A percentile compares a stretch with the other conserved stretches of the same genome.
These are phyloP conservation scores for Cyclotella choctawhatcheeana DNA, from an alignment of 108 stramenopile species.

Conservation along the genomic window DNA sequence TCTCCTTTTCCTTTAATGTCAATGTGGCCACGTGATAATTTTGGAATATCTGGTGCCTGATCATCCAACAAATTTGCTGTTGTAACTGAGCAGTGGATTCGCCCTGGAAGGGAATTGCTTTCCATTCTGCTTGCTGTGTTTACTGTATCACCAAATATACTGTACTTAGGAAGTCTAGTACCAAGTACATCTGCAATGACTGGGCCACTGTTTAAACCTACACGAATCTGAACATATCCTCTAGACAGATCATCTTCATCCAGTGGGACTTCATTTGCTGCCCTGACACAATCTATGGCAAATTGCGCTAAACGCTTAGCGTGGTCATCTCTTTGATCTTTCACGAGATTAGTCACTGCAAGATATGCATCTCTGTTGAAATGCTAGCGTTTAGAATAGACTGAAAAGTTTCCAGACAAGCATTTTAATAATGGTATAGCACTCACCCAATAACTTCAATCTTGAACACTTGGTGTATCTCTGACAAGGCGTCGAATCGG, in stretches of 20 bases:
- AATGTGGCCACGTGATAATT: conserved; percentile 30
- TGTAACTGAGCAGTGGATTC: conserved; percentile 62
- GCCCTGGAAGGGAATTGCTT: conserved; percentile 48
- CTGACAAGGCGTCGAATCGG: conserved; percentile 67
- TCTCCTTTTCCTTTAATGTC: conserved; percentile 44
- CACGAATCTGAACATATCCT: conserved; percentile 72
- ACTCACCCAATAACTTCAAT: conserved; percentile 69
- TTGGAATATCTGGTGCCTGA: conserved; percentile 51
- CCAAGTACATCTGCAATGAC: conserved; percentile 79
- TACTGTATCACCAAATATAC: conserved; percentile 84
- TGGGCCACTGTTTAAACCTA: conserved; percentile 73
- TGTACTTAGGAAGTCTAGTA: conserved; percentile 11
- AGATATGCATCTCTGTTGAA: conserved; percentile 62
- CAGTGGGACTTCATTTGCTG: conserved; percentile 59
- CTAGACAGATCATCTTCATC: conserved; percentile 55
- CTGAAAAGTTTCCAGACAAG: too few relatives aligned
- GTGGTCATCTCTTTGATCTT: conserved; percentile 65
- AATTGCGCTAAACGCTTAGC: conserved; percentile 80
- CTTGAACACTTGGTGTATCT: conserved; percentile 76
- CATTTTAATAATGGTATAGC: background rate
- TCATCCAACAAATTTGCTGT: conserved; percentile 51
- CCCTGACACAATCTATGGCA: conserved; percentile 65
- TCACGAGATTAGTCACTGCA: conserved; percentile 69
- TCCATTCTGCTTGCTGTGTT: conserved; percentile 74
- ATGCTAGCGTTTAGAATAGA: too few relatives aligned